Percentiles rank a stretch among this genome's conserved stretches.
phyloP scores from a whole-genome alignment of 1,284 basidiomycete species.

The Trichosporon coremiiforme region DNA sequence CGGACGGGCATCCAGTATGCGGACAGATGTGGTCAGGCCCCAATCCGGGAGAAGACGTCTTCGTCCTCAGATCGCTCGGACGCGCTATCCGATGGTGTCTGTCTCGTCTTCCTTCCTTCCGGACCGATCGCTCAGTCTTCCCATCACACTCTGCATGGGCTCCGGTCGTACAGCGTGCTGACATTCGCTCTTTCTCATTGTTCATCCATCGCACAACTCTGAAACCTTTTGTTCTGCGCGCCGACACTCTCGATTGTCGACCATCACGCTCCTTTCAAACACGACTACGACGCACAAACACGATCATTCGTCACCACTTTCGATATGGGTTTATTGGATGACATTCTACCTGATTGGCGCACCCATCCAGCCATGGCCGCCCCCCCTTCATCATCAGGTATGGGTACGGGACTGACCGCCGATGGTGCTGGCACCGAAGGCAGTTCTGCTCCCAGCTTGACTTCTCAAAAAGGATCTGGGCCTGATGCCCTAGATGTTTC shows the following conservation, averaged over 20 bases:
- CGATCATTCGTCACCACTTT: neutral
- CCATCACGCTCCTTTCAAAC: slow-evolving; percentile 14
- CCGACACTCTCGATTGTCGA: neutral
- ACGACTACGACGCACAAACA: neutral
- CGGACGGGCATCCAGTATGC: neutral
- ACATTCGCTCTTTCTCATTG: slow-evolving; percentile 1
- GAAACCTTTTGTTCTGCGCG: slow-evolving; percentile 3
- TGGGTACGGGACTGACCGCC: slow-evolving; percentile 7
- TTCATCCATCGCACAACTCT: neutral
- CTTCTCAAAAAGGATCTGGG: neutral
- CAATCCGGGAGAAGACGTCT: neutral
- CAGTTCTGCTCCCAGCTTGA: slow-evolving; percentile 2
- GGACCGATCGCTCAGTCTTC: neutral
- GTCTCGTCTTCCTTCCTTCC: neutral
- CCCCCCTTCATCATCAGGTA: slow-evolving; percentile 10
- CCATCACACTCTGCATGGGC: neutral
- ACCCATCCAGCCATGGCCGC: neutral
- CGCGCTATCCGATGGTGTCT: slow-evolving; percentile 2
- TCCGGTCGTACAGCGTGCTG: neutral
- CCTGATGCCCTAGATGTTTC: neutral
- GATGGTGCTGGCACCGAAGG: slow-evolving; percentile 7
- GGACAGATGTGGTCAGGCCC: too few relatives aligned
- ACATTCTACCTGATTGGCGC: neutral
- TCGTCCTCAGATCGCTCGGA: neutral
- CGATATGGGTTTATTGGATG: neutral